phyloP scores from a whole-genome alignment of 176 grass and related monocot genomes.

The Themeda triandra region DNA sequence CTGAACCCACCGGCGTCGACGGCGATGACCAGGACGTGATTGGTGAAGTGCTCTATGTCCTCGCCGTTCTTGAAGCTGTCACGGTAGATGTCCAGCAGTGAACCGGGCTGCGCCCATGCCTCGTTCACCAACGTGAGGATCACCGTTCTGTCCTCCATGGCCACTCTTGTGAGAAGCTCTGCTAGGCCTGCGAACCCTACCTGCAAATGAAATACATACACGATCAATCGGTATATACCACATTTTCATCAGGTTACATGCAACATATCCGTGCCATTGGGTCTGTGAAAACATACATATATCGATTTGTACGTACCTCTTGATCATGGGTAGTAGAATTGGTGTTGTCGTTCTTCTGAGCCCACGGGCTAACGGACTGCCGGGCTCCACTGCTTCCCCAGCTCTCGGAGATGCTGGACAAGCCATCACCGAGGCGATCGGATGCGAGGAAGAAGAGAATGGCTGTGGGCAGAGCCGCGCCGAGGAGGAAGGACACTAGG shows the following conservation, averaged over 20 bases:
- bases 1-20: conserved; percentile 39
- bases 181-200: conserved; percentile 10
- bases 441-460: conserved; percentile 35
- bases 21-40: conserved; percentile 58
- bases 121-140: conserved; percentile 70
- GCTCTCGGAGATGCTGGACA: background rate
- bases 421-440: conserved; percentile 14
- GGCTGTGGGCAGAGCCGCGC: conserved; percentile 25
- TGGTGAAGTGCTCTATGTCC: conserved; percentile 32
- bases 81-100: conserved; percentile 56
- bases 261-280: too few relatives aligned
- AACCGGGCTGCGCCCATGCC: conserved; percentile 49
- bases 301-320: background rate
- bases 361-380: background rate
- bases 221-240: background rate
- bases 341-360: too few relatives aligned
- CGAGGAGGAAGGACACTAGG: conserved; percentile 41
- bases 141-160: conserved; percentile 55
- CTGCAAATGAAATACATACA: background rate
- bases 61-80: conserved; percentile 64
- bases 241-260: background rate
- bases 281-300: background rate
- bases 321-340: background rate
- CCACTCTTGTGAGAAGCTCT: conserved; percentile 43
- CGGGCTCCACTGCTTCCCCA: background rate